Evolutionary conservation across 1,284 basidiomycete species (phyloP).

Genomic region (Cutaneotrichosporon cyanovorans): DNA sequence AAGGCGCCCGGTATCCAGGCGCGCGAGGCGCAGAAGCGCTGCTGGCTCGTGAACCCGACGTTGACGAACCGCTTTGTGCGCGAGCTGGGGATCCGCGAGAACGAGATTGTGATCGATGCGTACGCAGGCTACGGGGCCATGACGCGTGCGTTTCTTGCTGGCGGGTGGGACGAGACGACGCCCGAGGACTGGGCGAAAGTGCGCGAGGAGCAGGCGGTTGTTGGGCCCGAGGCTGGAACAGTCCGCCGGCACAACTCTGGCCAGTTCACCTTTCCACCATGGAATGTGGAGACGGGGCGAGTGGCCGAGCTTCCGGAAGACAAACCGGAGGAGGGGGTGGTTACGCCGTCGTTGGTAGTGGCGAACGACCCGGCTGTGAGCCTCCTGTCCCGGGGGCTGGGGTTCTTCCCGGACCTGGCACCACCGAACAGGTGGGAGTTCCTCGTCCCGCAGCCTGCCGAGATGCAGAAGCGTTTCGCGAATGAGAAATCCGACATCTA

Average conservation of each 20-base stretch:
- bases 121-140: constrained; percentile 27
- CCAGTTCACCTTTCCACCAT: constrained; percentile 7
- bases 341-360: constrained; percentile 19
- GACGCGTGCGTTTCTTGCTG: constrained; percentile 31
- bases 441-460: neutral
- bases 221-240: neutral
- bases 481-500: constrained; percentile 1
- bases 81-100: constrained; percentile 22
- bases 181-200: constrained; percentile 12
- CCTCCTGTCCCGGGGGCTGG: constrained; percentile 19
- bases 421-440: constrained; percentile 6
- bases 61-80: constrained; percentile 31
- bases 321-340: neutral
- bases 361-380: constrained; percentile 24
- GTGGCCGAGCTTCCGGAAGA: neutral
- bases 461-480: neutral
- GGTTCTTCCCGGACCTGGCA: constrained; percentile 10
- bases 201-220: neutral
- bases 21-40: constrained; percentile 13
- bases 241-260: neutral
- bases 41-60: constrained; percentile 20
- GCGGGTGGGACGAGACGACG: constrained; percentile 20
- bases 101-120: constrained; percentile 35
- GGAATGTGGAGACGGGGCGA: constrained; percentile 1
- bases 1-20: neutral